Percentiles rank a stretch among this genome's conserved stretches.
phyloP scores from a whole-genome alignment of 2,329 filamentous ascomycete genomes.

The Alternaria gansuensis region DNA sequence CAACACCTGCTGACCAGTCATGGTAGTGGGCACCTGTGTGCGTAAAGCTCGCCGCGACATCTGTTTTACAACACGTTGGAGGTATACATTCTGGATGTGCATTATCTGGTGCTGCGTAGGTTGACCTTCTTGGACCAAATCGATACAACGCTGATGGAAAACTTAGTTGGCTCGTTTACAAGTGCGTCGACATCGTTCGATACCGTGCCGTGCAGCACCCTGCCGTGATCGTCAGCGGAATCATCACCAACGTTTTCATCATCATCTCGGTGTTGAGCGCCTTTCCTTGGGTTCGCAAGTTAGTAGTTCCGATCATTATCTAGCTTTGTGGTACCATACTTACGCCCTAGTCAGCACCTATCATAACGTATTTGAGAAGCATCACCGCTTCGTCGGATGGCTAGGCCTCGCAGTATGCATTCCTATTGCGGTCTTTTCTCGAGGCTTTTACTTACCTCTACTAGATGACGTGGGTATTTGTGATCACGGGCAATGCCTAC shows the following conservation, averaged over 20 bases:
- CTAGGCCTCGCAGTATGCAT: slow-evolving; percentile 46
- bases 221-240: slow-evolving; percentile 45
- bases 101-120: slow-evolving; percentile 47
- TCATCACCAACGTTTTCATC: slow-evolving; percentile 48
- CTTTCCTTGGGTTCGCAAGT: slow-evolving; percentile 51
- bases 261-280: slow-evolving; percentile 49
- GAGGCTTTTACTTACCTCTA: slow-evolving; percentile 14
- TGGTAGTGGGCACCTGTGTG: slow-evolving; percentile 46
- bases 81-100: slow-evolving; percentile 51
- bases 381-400: slow-evolving; percentile 50
- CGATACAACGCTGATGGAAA: slow-evolving; percentile 18
- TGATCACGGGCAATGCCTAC: slow-evolving; percentile 46
- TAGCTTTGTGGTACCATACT: slow-evolving; percentile 17
- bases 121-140: background rate
- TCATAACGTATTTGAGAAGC: slow-evolving; percentile 50
- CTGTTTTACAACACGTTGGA: slow-evolving; percentile 46
- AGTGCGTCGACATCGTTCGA: slow-evolving; percentile 48
- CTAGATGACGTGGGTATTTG: slow-evolving; percentile 50
- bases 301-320: slow-evolving; percentile 16
- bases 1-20: slow-evolving; percentile 10
- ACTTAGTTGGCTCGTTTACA: slow-evolving; percentile 47
- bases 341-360: slow-evolving; percentile 38
- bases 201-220: slow-evolving; percentile 46
- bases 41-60: slow-evolving; percentile 45
- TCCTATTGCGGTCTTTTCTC: background rate